Evolutionary conservation across 345 rosid species (phyloP), one percentile per base, ranked within the genome.

Genomic region (Eucalyptus leucophloia): DNA sequence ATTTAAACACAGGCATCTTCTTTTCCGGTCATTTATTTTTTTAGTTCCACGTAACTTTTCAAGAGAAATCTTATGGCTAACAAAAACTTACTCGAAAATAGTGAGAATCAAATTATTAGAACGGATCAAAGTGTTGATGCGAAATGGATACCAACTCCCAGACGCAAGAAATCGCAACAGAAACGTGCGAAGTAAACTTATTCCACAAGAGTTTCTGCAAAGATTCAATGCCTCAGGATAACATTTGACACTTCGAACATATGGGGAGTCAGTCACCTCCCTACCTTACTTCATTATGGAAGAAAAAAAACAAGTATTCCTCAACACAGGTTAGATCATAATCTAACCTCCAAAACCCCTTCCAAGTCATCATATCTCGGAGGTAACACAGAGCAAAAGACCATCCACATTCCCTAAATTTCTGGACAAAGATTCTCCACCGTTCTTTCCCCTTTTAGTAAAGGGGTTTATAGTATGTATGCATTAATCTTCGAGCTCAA

Each of bases 401-500:
- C 82, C 82, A 37, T 18, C 82, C 14, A 19, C 45, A 72, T 72
- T 72, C 45, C 82, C 82, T 72, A 72, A 72, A 40, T 72, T 72
- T 72, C 82, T 19, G 82, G 45, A 72, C 82, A 37, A 72, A 37
- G 82, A 37, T 72, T 72, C 82, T 72, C 82, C 82, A 11, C 12
- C 12, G 44, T 69, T 37, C 45, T 72, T 11, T 37, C 45, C 82
- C 82, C 45, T 72, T 72, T 11, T 28, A 72, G 45, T 72, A 34
- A 72, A 37, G 82, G 42, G 82, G 82, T 72, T 37, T 8, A 37
- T 72, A 72, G 60, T 89, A 44, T 17, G 60, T 89, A 44, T 17
- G 12, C 42, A 72, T 90, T 56, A 90, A 23, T 90, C 91, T 88
- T 90, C 91, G 9, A 90, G 91, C 82, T 90, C 91, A 17, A 90